These are phyloP conservation scores for Polygonum aviculare DNA, from an alignment of 148 eudicot species.

Conservation along the genomic window DNA sequence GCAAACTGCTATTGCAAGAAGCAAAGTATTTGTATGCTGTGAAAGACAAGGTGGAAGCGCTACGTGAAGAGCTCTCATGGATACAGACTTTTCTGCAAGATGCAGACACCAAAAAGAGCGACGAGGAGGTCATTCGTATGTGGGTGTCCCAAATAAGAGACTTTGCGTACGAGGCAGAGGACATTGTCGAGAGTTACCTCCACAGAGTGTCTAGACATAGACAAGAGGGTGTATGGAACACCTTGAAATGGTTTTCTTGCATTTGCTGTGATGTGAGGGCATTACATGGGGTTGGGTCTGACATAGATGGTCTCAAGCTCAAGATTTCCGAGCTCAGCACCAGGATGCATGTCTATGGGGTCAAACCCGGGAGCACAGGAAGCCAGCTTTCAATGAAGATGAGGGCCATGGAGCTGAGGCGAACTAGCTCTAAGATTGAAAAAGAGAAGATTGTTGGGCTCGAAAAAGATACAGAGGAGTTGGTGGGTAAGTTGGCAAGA, in stretches of 20 bases:
- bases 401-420: slow-evolving; percentile 1
- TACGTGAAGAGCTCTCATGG: background rate
- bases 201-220: background rate
- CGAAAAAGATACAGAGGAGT: too few species aligned
- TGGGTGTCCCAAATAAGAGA: slow-evolving; percentile 25
- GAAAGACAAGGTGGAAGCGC: background rate
- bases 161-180: slow-evolving; percentile 25
- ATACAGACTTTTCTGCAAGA: background rate
- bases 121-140: slow-evolving; percentile 13
- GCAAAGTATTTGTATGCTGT: background rate
- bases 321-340: slow-evolving; percentile 12
- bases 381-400: background rate
- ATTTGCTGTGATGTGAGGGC: background rate
- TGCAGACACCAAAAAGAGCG: slow-evolving; percentile 7
- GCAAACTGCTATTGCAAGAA: background rate
- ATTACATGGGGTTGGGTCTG: slow-evolving; percentile 3
- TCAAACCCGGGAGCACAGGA: background rate
- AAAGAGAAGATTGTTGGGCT: background rate
- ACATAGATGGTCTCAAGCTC: background rate
- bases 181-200: slow-evolving; percentile 16
- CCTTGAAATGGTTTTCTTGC: slow-evolving; percentile 13
- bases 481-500: background rate
- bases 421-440: background rate
- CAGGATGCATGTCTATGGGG: slow-evolving; percentile 16
- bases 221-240: background rate